Percentiles rank a stretch among this genome's conserved stretches.
Evolutionary conservation across 1,139 yeast genomes (phyloP).

Genomic region (Williopsis jadinii): DNA sequence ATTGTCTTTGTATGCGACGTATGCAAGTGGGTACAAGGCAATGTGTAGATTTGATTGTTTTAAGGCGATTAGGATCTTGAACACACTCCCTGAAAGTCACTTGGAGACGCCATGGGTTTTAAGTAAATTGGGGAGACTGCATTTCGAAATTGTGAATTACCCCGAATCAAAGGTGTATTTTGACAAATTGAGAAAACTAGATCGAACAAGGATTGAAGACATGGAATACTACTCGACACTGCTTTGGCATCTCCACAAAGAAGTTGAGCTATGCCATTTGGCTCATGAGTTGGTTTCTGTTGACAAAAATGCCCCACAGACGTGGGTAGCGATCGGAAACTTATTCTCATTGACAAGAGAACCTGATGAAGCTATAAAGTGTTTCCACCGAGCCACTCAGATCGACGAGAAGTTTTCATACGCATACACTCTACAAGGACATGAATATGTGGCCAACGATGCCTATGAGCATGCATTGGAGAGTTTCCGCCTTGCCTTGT

Average conservation of each 20-base stretch:
- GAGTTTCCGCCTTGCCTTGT: conserved; percentile 71
- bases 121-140: conserved; percentile 70
- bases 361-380: conserved; percentile 84
- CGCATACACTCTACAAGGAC: conserved; percentile 91
- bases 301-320: conserved; percentile 61
- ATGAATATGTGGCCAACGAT: conserved; percentile 83
- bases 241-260: conserved; percentile 88
- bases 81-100: conserved; percentile 56
- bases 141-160: conserved; percentile 85
- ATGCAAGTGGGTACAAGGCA: conserved; percentile 63
- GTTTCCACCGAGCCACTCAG: conserved; percentile 75
- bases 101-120: conserved; percentile 81
- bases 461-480: conserved; percentile 87
- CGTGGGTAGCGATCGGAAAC: conserved; percentile 94
- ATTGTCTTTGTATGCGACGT: conserved; percentile 43
- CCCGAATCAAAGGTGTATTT: conserved; percentile 66
- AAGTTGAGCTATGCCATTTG: conserved; percentile 69
- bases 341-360: conserved; percentile 78
- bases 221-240: conserved; percentile 90
- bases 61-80: conserved; percentile 67
- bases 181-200: conserved; percentile 52
- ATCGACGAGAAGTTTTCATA: conserved; percentile 72
- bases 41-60: conserved; percentile 69
- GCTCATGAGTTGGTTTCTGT: conserved; percentile 76
- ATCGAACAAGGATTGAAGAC: conserved; percentile 77